Evolutionary conservation across 2,329 filamentous ascomycete species (phyloP).

Genomic region (Neobulgaria alba): DNA sequence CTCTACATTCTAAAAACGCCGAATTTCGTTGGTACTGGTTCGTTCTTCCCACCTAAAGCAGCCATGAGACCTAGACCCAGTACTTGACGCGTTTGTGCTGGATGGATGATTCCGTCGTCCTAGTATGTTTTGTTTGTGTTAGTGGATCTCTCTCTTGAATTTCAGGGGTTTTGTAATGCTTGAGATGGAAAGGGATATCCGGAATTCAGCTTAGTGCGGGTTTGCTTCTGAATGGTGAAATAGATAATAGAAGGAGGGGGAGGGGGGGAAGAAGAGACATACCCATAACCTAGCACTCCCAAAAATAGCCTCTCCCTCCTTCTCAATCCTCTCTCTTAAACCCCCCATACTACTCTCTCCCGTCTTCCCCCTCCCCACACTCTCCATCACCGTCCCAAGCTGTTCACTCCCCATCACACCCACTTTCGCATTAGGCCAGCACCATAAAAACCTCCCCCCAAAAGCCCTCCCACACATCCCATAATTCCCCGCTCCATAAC

Average conservation of each 20-base stretch:
- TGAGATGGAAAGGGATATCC: too few species aligned
- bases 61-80: constrained; percentile 65
- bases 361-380: constrained; percentile 44
- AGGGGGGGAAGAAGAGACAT: constrained; percentile 9
- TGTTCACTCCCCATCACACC: constrained; percentile 96
- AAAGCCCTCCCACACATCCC: constrained; percentile 97
- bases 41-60: constrained; percentile 59
- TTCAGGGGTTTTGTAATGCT: too few species aligned
- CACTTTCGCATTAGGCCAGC: constrained; percentile 96
- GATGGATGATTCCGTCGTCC: constrained; percentile 74
- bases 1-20: constrained; percentile 75
- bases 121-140: constrained; percentile 25
- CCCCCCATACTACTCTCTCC: constrained; percentile 74
- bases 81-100: constrained; percentile 64
- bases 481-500: constrained; percentile 92
- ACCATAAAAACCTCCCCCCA: constrained; percentile 83
- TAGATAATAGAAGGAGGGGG: constrained; percentile 5
- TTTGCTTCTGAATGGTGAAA: too few species aligned
- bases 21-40: constrained; percentile 57
- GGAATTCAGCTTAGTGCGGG: too few species aligned
- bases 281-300: constrained; percentile 85
- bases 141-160: constrained; percentile 5
- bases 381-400: constrained; percentile 86
- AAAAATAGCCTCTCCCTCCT: constrained; percentile 81
- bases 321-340: constrained; percentile 76